Percentiles rank a stretch among this genome's conserved stretches.
These are phyloP conservation scores for Trichophaea hybrida DNA, from an alignment of 2,329 filamentous ascomycete species.

Conservation along the genomic window DNA sequence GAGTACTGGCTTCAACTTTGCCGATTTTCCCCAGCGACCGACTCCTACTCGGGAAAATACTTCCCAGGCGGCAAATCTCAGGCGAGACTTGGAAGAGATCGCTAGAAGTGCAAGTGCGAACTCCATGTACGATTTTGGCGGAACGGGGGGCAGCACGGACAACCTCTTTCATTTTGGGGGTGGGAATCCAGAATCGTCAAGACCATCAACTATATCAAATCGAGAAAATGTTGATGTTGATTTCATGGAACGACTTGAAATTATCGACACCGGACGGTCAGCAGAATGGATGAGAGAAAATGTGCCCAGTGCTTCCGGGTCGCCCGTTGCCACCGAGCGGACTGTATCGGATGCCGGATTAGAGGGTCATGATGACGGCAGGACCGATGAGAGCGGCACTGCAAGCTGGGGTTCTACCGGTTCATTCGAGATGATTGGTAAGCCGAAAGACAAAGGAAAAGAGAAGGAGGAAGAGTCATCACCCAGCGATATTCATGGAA, in stretches of 20 bases:
- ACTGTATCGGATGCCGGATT: background rate
- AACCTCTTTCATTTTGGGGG: conserved; percentile 7
- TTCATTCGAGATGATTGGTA: conserved; percentile 1
- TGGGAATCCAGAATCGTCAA: background rate
- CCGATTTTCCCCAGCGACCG: background rate
- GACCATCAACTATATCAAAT: background rate
- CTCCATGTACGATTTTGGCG: background rate
- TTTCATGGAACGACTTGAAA: background rate
- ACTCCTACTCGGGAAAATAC: background rate
- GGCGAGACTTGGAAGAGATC: conserved; percentile 1
- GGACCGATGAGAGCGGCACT: background rate
- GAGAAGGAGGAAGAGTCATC: background rate
- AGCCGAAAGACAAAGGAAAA: background rate
- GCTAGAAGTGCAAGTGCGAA: background rate
- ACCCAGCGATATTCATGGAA: background rate
- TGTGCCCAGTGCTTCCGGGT: background rate
- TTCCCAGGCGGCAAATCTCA: background rate
- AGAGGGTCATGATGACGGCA: background rate
- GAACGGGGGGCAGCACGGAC: background rate
- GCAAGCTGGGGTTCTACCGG: conserved; percentile 1
- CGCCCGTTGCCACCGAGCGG: background rate
- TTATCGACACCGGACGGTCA: conserved; percentile 1
- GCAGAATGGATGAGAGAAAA: background rate
- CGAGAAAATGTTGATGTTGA: background rate
- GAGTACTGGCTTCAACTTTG: conserved; percentile 1